Base-by-base conservation (phyloP, 192 early-diverging fungal genomes). In the Coemansia sp. region DNA sequence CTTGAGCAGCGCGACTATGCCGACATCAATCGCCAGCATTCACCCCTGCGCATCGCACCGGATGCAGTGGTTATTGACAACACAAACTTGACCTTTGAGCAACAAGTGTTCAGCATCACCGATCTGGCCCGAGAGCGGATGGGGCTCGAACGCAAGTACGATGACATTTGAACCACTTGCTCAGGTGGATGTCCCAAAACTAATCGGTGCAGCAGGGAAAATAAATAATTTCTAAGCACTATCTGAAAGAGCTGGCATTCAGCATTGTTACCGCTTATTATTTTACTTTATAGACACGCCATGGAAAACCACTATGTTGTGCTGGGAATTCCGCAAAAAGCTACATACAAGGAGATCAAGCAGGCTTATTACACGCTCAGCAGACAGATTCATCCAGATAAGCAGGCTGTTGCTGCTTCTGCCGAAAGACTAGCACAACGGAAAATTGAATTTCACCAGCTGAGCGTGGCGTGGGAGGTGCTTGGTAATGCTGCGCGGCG, bases 21-120 rank as follows among this genome's bases (percentile, higher is more conserved):
- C 2, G 90, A 92, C 60, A 71, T 79, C 20, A 84, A 80, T 17
- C 65, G 90, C 9, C 54, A 70, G 41, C 70, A 84, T 11, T 82
- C 84, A 19, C 90, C 90, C 11, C 65, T 92, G n/a, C 68, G 70
- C 28, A 86, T 84, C 48, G 87, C 88, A 0, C 49, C 56, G 2
- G 85, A 87, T 63, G 88, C 90, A 4, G 69, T 90, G 11, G 82
- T 82, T 15, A 65, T 92, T 5, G 87, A 92, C 53, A 89, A 87
- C n/a, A 85, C 82, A 0, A 57, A 77, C 20, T 60, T 89, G 25
- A 83, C 84, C 2, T 73, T 90, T 28, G 81, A 79, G 28, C 79
- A 83, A 43, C 86, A 88, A 57, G 90, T 90, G 2, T 73, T 77
- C 11, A 74, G 50, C 7, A 87, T 92, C 50, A 63, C 78, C 26